Evolutionary conservation across 148 eudicot species (phyloP).

Genomic region (Polygonum maritimum): DNA sequence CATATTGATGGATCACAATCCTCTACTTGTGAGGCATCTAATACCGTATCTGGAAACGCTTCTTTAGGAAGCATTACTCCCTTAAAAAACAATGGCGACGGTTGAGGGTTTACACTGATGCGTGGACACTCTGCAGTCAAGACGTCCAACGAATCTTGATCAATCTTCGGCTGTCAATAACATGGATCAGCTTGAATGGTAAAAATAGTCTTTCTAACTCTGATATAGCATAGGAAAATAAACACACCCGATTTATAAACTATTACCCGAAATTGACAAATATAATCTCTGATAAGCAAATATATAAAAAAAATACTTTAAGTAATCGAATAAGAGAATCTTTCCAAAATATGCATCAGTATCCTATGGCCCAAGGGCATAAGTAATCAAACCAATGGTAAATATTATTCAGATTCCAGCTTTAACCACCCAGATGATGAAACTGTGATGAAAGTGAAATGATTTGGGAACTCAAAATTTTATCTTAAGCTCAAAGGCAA

Average conservation of each 20-base stretch:
- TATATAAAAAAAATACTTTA: too few species aligned
- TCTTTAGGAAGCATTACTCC: constrained; percentile 48
- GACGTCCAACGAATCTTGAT: constrained; percentile 43
- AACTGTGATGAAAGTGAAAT: not conserved
- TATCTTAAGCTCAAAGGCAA: not conserved
- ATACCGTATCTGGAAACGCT: constrained; percentile 36
- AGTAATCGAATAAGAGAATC: too few species aligned
- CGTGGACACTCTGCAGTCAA: constrained; percentile 78
- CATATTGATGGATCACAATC: constrained; percentile 74
- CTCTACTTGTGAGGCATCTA: constrained; percentile 56
- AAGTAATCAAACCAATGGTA: too few species aligned
- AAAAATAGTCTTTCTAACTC: not conserved
- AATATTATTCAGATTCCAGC: not conserved
- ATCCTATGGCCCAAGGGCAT: too few species aligned
- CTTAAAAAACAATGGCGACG: constrained; percentile 49
- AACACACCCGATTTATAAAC: too few species aligned
- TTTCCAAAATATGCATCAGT: too few species aligned
- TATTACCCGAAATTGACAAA: too few species aligned
- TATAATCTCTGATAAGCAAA: too few species aligned
- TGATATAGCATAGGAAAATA: too few species aligned
- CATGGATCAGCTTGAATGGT: not conserved
- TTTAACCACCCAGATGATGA: too few species aligned
- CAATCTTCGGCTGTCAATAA: constrained; percentile 64
- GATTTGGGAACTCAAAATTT: not conserved
- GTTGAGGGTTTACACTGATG: constrained; percentile 65